Evolutionary conservation across 2,329 filamentous ascomycete genomes (phyloP).

Genomic region (Sporothrix inflata): DNA sequence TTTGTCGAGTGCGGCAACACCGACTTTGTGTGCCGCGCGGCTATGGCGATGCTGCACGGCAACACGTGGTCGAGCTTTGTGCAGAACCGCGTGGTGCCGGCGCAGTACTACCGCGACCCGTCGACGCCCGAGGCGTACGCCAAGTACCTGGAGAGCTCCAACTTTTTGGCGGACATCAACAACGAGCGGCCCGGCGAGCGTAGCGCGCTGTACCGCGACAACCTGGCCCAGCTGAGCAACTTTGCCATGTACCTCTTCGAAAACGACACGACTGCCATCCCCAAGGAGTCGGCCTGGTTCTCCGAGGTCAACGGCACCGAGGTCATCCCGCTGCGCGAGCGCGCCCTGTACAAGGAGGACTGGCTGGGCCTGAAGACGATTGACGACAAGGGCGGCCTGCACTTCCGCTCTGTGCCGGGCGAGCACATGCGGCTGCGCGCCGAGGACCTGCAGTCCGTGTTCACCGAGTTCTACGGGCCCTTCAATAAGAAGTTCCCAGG

Average conservation of each 20-base stretch:
- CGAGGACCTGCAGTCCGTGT: constrained; percentile 65
- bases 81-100: constrained; percentile 81
- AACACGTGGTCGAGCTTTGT: constrained; percentile 82
- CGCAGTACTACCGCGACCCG: constrained; percentile 88
- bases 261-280: constrained; percentile 82
- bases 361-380: constrained; percentile 85
- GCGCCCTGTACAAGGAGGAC: constrained; percentile 81
- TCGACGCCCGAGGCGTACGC: constrained; percentile 65
- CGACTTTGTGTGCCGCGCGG: constrained; percentile 81
- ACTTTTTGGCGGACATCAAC: constrained; percentile 94
- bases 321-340: constrained; percentile 67
- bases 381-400: constrained; percentile 76
- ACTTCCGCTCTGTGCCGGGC: constrained; percentile 73
- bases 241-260: constrained; percentile 91
- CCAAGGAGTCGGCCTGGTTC: constrained; percentile 91
- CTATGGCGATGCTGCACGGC: constrained; percentile 74
- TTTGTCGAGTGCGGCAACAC: constrained; percentile 73
- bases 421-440: constrained; percentile 81
- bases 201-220: constrained; percentile 72
- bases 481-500: constrained; percentile 46
- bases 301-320: constrained; percentile 77
- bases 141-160: constrained; percentile 76
- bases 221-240: constrained; percentile 70
- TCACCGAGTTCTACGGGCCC: constrained; percentile 68
- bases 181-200: constrained; percentile 76